Evolutionary conservation across 306 rosid genomes (phyloP).

Genomic region (Vigna unguiculata): DNA sequence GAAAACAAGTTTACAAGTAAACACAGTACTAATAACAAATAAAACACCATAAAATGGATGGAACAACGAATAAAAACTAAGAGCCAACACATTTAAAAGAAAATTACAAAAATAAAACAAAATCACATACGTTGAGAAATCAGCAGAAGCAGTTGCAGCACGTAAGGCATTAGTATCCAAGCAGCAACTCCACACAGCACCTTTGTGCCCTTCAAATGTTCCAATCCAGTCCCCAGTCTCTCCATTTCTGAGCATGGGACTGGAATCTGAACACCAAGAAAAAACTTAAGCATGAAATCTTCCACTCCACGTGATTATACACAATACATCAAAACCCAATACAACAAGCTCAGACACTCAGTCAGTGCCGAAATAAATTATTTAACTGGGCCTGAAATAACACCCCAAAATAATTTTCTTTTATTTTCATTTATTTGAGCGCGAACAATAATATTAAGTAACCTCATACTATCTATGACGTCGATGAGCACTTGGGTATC

Average conservation of each 20-base stretch:
- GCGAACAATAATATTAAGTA: not conserved
- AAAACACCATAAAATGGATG: not conserved
- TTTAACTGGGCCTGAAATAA: not conserved
- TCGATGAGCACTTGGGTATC: not conserved
- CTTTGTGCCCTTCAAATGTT: slow-evolving; percentile 98
- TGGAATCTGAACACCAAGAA: slow-evolving; percentile 67
- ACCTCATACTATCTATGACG: not conserved
- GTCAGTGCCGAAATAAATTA: not conserved
- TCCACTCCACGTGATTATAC: not conserved
- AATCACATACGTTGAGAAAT: slow-evolving; percentile 83
- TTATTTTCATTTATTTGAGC: no score
- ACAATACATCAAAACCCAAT: slow-evolving; percentile 10
- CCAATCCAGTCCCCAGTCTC: slow-evolving; percentile 99
- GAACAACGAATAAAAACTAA: not conserved
- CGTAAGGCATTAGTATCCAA: slow-evolving; percentile 93
- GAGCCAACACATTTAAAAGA: not conserved
- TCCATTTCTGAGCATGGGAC: slow-evolving; percentile 97
- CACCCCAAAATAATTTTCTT: not conserved
- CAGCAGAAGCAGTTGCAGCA: slow-evolving; percentile 98
- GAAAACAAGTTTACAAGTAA: not conserved
- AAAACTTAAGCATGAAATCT: not conserved
- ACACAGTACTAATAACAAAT: not conserved
- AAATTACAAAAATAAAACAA: not conserved
- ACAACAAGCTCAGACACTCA: not conserved
- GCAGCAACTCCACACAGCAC: slow-evolving; percentile 99